Conservation (phyloP, 352 stramenopile genomes). For the Halophytophthora batemanensis region DNA sequence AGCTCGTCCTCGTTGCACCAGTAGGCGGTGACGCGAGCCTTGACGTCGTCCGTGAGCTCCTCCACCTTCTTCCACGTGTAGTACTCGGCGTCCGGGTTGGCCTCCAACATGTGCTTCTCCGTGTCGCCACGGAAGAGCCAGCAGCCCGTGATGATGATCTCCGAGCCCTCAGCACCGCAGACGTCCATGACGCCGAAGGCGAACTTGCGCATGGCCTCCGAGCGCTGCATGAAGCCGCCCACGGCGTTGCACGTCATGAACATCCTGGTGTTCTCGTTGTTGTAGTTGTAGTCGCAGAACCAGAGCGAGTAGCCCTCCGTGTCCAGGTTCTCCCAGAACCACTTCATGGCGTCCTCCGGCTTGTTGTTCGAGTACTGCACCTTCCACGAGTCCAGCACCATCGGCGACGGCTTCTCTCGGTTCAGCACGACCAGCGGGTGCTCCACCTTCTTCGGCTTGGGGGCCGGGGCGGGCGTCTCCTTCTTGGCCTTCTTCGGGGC, state of each 20-base stretch:
- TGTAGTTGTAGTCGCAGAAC: conserved; percentile 93
- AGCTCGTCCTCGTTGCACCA: conserved; percentile 89
- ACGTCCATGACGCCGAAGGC: conserved; percentile 88
- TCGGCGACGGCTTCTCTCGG: conserved; percentile 69
- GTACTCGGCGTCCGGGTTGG: conserved; percentile 92
- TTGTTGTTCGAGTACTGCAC: conserved; percentile 91
- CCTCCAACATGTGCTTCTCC: conserved; percentile 84
- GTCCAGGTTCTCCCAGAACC: conserved; percentile 91
- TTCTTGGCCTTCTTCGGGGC: conserved; percentile 30
- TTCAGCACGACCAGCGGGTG: conserved; percentile 88
- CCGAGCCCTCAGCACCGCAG: conserved; percentile 47
- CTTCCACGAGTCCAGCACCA: conserved; percentile 91
- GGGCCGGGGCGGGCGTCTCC: conserved; percentile 27
- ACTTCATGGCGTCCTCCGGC: conserved; percentile 84
- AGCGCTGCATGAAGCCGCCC: conserved; percentile 90
- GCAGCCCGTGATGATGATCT: conserved; percentile 88
- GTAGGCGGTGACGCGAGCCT: conserved; percentile 81
- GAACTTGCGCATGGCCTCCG: conserved; percentile 91
- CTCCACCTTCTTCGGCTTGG: conserved; percentile 76
- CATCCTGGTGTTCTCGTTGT: conserved; percentile 90
- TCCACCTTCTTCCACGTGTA: conserved; percentile 90
- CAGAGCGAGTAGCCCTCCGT: conserved; percentile 88
- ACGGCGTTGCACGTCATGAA: conserved; percentile 95
- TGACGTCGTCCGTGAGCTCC: conserved; percentile 64
- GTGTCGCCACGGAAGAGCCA: conserved; percentile 91